These are phyloP conservation scores for Wickerhamomyces bisporus DNA, from an alignment of 805 yeast species.

Conservation along the genomic window DNA sequence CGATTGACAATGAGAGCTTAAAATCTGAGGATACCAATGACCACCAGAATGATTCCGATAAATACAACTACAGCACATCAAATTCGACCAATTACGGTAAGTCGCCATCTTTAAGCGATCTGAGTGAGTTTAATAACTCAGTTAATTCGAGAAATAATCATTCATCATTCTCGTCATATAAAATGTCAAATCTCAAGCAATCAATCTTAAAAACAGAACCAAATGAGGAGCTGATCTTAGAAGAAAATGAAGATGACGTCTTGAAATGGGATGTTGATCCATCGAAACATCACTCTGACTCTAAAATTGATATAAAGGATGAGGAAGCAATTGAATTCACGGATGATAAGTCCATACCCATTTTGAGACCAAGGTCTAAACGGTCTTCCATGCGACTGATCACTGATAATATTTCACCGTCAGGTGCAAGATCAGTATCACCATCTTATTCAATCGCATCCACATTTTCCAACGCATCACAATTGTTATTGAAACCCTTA, in stretches of 20 bases:
- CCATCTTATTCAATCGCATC: slow-evolving; percentile 9
- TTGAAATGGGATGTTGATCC: slow-evolving; percentile 17
- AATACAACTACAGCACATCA: slow-evolving; percentile 23
- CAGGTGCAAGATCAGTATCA: slow-evolving; percentile 7
- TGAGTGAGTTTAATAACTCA: slow-evolving; percentile 20
- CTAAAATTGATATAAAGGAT: slow-evolving; percentile 13
- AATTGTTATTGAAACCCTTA: not conserved
- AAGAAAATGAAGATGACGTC: slow-evolving; percentile 19
- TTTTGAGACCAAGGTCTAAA: slow-evolving; percentile 6
- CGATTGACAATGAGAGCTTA: slow-evolving; percentile 9
- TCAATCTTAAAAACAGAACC: slow-evolving; percentile 7
- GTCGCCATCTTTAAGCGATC: slow-evolving; percentile 23
- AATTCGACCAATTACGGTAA: slow-evolving; percentile 24
- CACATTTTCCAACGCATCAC: not conserved
- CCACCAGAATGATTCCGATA: not conserved
- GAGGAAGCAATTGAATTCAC: slow-evolving; percentile 21
- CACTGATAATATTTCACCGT: slow-evolving; percentile 23
- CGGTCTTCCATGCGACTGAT: slow-evolving; percentile 18
- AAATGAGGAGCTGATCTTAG: slow-evolving; percentile 9
- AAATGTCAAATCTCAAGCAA: slow-evolving; percentile 14
- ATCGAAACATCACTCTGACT: not conserved
- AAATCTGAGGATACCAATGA: slow-evolving; percentile 12
- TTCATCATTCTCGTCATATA: slow-evolving; percentile 9
- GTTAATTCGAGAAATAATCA: slow-evolving; percentile 9
- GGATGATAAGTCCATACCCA: slow-evolving; percentile 15